Evolutionary conservation across 371 early-diverging fungal species (phyloP), one percentile per base, ranked within the genome.

Genomic region (Vairimorpha apis): DNA sequence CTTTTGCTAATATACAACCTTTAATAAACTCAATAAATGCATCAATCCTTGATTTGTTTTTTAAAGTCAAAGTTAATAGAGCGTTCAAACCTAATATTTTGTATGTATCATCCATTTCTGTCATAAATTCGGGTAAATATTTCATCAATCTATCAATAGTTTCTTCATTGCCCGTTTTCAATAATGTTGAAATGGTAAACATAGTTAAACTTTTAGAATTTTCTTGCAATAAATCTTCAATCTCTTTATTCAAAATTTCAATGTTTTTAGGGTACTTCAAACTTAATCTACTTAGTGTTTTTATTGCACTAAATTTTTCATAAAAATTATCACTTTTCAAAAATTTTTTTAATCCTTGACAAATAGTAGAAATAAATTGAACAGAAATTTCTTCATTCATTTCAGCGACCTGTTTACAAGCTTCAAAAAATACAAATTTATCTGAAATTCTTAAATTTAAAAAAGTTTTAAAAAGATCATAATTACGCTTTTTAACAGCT

Each of bases 141-240:
- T 74, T 72, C 35, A 67, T 37, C 18, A 82, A 64, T 44, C 76
- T 74, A 7, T 71, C 74, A 8, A 77, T 76, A 2, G 80, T 75
- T 29, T 68, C 60, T 32, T 83, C 79, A 23, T 41, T 81, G 8
- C 83, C 83, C 53, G 79, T 79, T 56, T 75, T 76, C 25, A 83
- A 66, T 45, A 83, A 72, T 10, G 75, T 76, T 13, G 59, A 29
- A 35, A 83, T 80, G 23, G 79, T 72, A 13, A 81, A 59, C 67
- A 83, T 77, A 1, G 76, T 70, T 12, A 82, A 59, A 5, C 67
- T 65, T 64, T 71, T 76, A 35, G 60, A 67, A 18, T 51, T 60
- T 16, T 35, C 21, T 21, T 77, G 69, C 53, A 79, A 75, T 21
- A 72, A 49, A 45, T 77, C 75, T 62, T 83, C 83, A 21, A 83